phyloP scores from a whole-genome alignment of 495 filamentous ascomycete species.

The Penicillium nucicola region DNA sequence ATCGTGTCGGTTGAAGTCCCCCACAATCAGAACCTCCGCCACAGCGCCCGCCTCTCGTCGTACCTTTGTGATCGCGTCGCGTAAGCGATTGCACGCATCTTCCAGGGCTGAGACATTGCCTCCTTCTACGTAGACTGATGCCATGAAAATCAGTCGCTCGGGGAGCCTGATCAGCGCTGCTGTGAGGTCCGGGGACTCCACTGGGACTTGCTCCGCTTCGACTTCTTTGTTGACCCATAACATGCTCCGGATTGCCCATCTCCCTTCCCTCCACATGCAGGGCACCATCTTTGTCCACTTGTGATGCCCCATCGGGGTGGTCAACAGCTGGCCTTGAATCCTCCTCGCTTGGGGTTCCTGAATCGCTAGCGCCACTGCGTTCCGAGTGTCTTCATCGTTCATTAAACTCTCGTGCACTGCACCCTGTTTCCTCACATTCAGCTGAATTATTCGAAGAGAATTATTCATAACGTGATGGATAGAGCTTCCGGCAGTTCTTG shows the following conservation, averaged over 20 bases:
- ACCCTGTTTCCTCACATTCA: slow-evolving; percentile 30
- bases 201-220: slow-evolving; percentile 21
- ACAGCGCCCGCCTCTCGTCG: slow-evolving; percentile 8
- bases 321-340: slow-evolving; percentile 19
- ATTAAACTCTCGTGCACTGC: slow-evolving; percentile 25
- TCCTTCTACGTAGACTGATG: slow-evolving; percentile 27
- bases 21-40: slow-evolving; percentile 22
- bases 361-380: slow-evolving; percentile 20
- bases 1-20: slow-evolving; percentile 37
- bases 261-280: slow-evolving; percentile 14
- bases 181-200: slow-evolving; percentile 26
- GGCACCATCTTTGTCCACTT: slow-evolving; percentile 30
- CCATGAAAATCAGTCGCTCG: slow-evolving; percentile 19
- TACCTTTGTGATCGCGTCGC: slow-evolving; percentile 12
- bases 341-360: slow-evolving; percentile 25
- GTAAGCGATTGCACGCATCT: slow-evolving; percentile 8
- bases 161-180: slow-evolving; percentile 20
- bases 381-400: slow-evolving; percentile 21
- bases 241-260: slow-evolving; percentile 30
- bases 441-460: slow-evolving; percentile 22
- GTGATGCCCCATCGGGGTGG: slow-evolving; percentile 22
- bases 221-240: slow-evolving; percentile 28
- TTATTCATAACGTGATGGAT: slow-evolving; percentile 24
- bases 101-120: slow-evolving; percentile 6
- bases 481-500: slow-evolving; percentile 27